Conservation (phyloP, 1,284 basidiomycete genomes). For the Marasmius sp. region DNA sequence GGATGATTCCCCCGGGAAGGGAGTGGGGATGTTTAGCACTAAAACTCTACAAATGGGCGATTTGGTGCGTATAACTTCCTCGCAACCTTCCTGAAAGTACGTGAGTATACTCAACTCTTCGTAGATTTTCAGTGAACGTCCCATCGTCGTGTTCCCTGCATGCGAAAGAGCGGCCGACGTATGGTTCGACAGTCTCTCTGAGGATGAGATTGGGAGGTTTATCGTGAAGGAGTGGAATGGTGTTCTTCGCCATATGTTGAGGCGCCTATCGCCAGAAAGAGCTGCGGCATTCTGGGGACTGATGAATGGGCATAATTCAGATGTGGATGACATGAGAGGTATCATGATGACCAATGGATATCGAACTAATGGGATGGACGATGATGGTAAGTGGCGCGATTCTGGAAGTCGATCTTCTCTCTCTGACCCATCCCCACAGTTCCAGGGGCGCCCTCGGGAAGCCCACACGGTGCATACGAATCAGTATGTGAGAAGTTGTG, state of each 20-base stretch:
- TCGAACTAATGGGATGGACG: background rate
- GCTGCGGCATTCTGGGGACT: slow-evolving; percentile 26
- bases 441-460: too few relatives aligned
- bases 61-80: slow-evolving; percentile 9
- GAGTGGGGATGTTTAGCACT: slow-evolving; percentile 27
- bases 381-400: background rate
- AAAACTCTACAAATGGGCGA: slow-evolving; percentile 27
- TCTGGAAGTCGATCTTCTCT: too few relatives aligned
- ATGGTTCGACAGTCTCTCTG: background rate
- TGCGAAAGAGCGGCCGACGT: background rate
- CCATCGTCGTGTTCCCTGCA: slow-evolving; percentile 23
- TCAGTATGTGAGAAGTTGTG: slow-evolving; percentile 8
- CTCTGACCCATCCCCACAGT: too few relatives aligned
- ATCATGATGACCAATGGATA: slow-evolving; percentile 27
- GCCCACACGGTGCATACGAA: slow-evolving; percentile 1
- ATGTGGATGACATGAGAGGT: slow-evolving; percentile 27
- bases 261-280: slow-evolving; percentile 22
- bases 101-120: background rate
- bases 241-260: slow-evolving; percentile 4
- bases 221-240: slow-evolving; percentile 6
- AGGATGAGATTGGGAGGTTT: background rate
- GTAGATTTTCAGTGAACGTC: slow-evolving; percentile 29
- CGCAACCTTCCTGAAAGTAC: background rate
- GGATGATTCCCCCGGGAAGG: slow-evolving; percentile 6
- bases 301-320: slow-evolving; percentile 22